Conservation (phyloP, 352 stramenopile genomes). For the Salisapilia sapeloensis region DNA sequence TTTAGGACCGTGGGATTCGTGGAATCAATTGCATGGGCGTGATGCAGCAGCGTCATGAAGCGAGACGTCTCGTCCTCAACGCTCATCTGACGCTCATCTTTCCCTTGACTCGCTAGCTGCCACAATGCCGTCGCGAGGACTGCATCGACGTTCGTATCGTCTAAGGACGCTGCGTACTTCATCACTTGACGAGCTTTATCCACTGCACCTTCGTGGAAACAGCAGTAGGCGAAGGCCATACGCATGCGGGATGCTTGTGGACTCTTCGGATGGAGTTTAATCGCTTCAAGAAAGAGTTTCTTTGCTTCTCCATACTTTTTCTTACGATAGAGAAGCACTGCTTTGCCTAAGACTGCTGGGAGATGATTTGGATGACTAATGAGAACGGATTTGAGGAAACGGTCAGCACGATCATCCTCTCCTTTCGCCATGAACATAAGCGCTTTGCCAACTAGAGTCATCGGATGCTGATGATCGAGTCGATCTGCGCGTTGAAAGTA, state of each 20-base stretch:
- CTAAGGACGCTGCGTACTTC: slow-evolving; percentile 64
- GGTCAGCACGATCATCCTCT: slow-evolving; percentile 81
- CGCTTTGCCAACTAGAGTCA: slow-evolving; percentile 83
- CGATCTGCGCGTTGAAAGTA: slow-evolving; percentile 80
- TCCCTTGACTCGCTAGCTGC: slow-evolving; percentile 69
- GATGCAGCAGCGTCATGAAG: slow-evolving; percentile 84
- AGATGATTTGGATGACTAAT: slow-evolving; percentile 80
- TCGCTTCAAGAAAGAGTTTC: slow-evolving; percentile 88
- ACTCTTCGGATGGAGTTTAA: slow-evolving; percentile 85
- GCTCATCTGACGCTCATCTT: slow-evolving; percentile 50
- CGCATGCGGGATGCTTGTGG: slow-evolving; percentile 83
- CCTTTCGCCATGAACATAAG: slow-evolving; percentile 89
- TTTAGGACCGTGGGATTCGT: slow-evolving; percentile 88
- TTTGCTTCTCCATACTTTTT: slow-evolving; percentile 84
- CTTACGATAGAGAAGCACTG: slow-evolving; percentile 73
- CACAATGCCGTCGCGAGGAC: slow-evolving; percentile 89
- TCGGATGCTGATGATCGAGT: slow-evolving; percentile 78
- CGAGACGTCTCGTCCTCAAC: slow-evolving; percentile 79
- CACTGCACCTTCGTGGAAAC: slow-evolving; percentile 86
- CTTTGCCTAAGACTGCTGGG: slow-evolving; percentile 70
- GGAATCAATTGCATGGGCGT: slow-evolving; percentile 82
- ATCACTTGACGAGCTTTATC: slow-evolving; percentile 76
- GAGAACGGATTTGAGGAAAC: slow-evolving; percentile 85
- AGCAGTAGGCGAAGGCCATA: slow-evolving; percentile 94
- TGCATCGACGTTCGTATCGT: slow-evolving; percentile 88